phyloP scores from a whole-genome alignment of 176 grass and related monocot genomes.

The Rhipidocladum racemiflorum region DNA sequence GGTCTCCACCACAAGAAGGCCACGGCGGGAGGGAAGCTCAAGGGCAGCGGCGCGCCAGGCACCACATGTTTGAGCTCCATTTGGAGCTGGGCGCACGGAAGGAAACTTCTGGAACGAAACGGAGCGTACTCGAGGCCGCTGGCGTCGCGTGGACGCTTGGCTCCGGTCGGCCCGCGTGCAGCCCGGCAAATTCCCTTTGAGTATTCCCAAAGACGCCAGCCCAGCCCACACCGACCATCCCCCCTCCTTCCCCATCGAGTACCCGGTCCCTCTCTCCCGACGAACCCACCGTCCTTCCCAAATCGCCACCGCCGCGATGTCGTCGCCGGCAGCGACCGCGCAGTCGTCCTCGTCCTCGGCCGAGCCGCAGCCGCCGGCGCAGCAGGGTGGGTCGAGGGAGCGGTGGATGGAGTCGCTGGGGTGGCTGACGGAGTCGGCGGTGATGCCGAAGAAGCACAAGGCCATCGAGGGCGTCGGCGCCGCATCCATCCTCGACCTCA shows the following conservation, averaged over 20 bases:
- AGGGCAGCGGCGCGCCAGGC: not conserved
- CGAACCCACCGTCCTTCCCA: not conserved
- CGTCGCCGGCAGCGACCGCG: slow-evolving; percentile 25
- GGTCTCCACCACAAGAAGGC: slow-evolving; percentile 36
- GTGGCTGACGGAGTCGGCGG: slow-evolving; percentile 90
- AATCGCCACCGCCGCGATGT: slow-evolving; percentile 33
- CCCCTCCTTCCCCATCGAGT: not conserved
- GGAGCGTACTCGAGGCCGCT: not conserved
- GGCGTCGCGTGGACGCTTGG: not conserved
- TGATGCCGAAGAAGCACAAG: slow-evolving; percentile 99
- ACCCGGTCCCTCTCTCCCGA: not conserved
- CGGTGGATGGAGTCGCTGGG: slow-evolving; percentile 80
- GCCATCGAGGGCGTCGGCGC: slow-evolving; percentile 92
- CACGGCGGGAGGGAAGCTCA: not conserved
- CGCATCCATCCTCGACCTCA: slow-evolving; percentile 89
- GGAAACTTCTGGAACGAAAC: not conserved
- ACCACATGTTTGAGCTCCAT: slow-evolving; percentile 25
- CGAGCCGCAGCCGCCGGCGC: not conserved
- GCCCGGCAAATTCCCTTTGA: not conserved
- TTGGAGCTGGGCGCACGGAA: not conserved
- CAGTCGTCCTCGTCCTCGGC: not conserved
- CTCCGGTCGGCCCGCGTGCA: not conserved
- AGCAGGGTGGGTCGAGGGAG: slow-evolving; percentile 30
- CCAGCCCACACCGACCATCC: not conserved
- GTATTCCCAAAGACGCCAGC: not conserved